These are phyloP conservation scores for Thraustotheca clavata DNA, from an alignment of 352 stramenopile genomes.

Conservation along the genomic window DNA sequence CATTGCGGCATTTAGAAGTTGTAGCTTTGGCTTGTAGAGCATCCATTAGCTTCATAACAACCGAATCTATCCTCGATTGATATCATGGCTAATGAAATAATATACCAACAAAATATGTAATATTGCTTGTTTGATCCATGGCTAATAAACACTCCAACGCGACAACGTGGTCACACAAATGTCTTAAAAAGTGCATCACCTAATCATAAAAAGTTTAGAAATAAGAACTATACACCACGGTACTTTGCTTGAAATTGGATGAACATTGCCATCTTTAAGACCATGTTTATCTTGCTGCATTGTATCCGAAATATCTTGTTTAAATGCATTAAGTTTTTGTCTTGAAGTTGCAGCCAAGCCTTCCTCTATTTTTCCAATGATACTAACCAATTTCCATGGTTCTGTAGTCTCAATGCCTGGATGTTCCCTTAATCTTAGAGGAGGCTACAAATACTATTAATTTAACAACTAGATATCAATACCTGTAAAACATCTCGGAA, in stretches of 20 bases:
- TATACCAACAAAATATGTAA: slow-evolving; percentile 13
- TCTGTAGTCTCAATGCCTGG: slow-evolving; percentile 53
- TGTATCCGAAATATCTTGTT: slow-evolving; percentile 48
- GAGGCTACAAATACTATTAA: slow-evolving; percentile 35
- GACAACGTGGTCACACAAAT: slow-evolving; percentile 57
- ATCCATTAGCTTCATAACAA: slow-evolving; percentile 60
- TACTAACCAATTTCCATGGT: slow-evolving; percentile 50
- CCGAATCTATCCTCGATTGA: slow-evolving; percentile 38
- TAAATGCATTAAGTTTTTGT: slow-evolving; percentile 50
- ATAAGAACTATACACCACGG: slow-evolving; percentile 19
- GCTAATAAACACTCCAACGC: slow-evolving; percentile 46
- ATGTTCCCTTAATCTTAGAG: slow-evolving; percentile 52
- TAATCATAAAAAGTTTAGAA: neutral
- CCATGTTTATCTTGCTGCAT: slow-evolving; percentile 35
- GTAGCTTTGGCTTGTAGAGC: slow-evolving; percentile 41
- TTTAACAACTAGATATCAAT: neutral
- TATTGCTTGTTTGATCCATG: slow-evolving; percentile 28
- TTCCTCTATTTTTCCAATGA: slow-evolving; percentile 31
- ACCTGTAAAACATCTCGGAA: slow-evolving; percentile 17
- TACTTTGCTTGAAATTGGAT: slow-evolving; percentile 66
- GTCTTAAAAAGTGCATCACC: slow-evolving; percentile 49
- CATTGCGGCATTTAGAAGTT: slow-evolving; percentile 42
- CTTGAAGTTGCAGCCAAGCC: slow-evolving; percentile 41
- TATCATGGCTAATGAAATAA: slow-evolving; percentile 11
- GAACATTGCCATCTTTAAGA: slow-evolving; percentile 69